phyloP scores from a whole-genome alignment of 495 filamentous ascomycete species.

The Talaromyces liani region DNA sequence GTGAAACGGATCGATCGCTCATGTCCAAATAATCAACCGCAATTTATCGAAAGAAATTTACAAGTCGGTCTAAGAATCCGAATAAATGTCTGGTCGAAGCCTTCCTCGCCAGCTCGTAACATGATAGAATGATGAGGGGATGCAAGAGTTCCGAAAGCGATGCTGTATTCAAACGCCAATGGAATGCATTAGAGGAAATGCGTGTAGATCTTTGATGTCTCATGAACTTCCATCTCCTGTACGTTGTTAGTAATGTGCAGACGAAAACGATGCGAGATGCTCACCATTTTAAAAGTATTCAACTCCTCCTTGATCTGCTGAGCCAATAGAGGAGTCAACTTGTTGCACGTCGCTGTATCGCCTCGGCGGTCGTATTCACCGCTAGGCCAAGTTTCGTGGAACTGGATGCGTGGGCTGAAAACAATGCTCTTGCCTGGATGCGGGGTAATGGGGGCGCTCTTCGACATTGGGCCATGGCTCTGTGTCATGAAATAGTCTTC shows the following conservation, averaged over 20 bases:
- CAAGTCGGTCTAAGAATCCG: slow-evolving; percentile 6
- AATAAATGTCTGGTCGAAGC: slow-evolving; percentile 1
- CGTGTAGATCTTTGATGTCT: slow-evolving; percentile 96
- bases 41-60: slow-evolving; percentile 9
- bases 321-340: slow-evolving; percentile 90
- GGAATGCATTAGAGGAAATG: slow-evolving; percentile 76
- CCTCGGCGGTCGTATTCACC: slow-evolving; percentile 94
- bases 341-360: slow-evolving; percentile 96
- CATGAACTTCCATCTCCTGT: slow-evolving; percentile 99
- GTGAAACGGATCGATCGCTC: slow-evolving; percentile 4
- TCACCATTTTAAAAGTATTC: slow-evolving; percentile 92
- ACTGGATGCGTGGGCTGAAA: slow-evolving; percentile 90
- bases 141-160: slow-evolving; percentile 6
- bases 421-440: slow-evolving; percentile 69
- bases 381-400: slow-evolving; percentile 92
- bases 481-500: slow-evolving; percentile 83
- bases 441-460: slow-evolving; percentile 74
- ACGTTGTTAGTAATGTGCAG: slow-evolving; percentile 11
- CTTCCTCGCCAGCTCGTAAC: slow-evolving; percentile 7
- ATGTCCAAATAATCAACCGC: slow-evolving; percentile 7
- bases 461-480: slow-evolving; percentile 51
- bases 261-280: no score
- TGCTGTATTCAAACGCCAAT: slow-evolving; percentile 6
- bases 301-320: slow-evolving; percentile 99
- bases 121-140: slow-evolving; percentile 2